These are phyloP conservation scores for Botryotinia narcissicola DNA, from an alignment of 2,329 filamentous ascomycete genomes.

Conservation along the genomic window DNA sequence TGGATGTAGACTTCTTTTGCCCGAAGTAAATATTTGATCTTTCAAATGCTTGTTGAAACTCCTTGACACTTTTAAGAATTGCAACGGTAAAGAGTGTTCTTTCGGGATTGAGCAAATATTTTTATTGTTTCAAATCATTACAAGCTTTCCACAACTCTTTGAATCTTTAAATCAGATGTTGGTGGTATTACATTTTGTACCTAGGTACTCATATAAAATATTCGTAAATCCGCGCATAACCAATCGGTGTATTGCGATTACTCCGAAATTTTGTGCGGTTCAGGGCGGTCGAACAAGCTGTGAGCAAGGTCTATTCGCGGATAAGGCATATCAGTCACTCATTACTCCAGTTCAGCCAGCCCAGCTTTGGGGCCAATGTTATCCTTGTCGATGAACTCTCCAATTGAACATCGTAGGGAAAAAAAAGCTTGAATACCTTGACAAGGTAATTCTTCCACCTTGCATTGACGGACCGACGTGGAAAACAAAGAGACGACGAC, in stretches of 20 bases:
- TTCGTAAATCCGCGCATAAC: background rate
- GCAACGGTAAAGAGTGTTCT: background rate
- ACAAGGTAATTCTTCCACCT: constrained; percentile 16
- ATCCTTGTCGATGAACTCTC: constrained; percentile 8
- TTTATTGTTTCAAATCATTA: background rate
- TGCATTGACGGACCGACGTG: constrained; percentile 10
- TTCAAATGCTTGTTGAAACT: background rate
- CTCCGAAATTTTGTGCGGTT: background rate
- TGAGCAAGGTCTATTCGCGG: background rate
- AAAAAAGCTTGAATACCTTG: constrained; percentile 8
- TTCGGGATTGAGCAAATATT: background rate
- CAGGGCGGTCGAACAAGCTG: background rate
- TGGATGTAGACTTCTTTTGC: constrained; percentile 12
- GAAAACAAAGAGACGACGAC: constrained; percentile 18
- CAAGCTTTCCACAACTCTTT: background rate
- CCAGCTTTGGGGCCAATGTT: background rate
- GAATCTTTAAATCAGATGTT: background rate
- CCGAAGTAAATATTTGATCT: background rate
- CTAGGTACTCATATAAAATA: constrained; percentile 13
- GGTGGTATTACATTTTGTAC: background rate
- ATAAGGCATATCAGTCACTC: constrained; percentile 11
- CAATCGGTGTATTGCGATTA: constrained; percentile 19
- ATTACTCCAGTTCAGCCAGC: background rate
- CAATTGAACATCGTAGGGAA: background rate
- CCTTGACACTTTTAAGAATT: background rate